These are phyloP conservation scores for Globisporangium splendens DNA, from an alignment of 352 stramenopile genomes.

Conservation along the genomic window DNA sequence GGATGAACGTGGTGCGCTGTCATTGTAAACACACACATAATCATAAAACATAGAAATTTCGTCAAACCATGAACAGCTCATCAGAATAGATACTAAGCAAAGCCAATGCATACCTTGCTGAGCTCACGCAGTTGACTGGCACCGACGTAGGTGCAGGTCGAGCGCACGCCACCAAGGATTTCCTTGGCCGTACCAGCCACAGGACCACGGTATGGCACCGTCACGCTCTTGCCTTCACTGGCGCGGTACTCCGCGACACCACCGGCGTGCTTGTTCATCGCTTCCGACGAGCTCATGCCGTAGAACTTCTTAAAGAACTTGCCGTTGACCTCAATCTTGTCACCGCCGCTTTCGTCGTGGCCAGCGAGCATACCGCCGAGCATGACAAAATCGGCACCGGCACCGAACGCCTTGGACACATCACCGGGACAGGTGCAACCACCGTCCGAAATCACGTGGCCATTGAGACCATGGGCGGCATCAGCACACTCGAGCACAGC, in stretches of 20 bases:
- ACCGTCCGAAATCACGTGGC: slow-evolving; percentile 88
- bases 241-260: slow-evolving; percentile 90
- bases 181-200: slow-evolving; percentile 83
- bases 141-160: slow-evolving; percentile 92
- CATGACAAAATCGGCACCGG: slow-evolving; percentile 92
- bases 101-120: slow-evolving; percentile 44
- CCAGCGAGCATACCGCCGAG: slow-evolving; percentile 90
- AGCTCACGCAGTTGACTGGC: slow-evolving; percentile 88
- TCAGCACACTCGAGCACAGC: slow-evolving; percentile 91
- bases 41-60: too few relatives aligned
- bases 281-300: slow-evolving; percentile 89
- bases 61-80: too few relatives aligned
- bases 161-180: slow-evolving; percentile 90
- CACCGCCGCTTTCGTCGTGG: slow-evolving; percentile 87
- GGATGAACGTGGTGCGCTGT: slow-evolving; percentile 90
- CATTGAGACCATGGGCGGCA: slow-evolving; percentile 85
- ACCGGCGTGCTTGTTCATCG: slow-evolving; percentile 91
- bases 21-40: too few relatives aligned
- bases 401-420: slow-evolving; percentile 89
- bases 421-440: slow-evolving; percentile 89
- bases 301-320: slow-evolving; percentile 90
- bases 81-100: too few relatives aligned
- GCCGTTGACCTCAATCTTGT: slow-evolving; percentile 69
- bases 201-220: slow-evolving; percentile 82
- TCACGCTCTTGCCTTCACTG: slow-evolving; percentile 90